phyloP scores from a whole-genome alignment of 164 flowering plant genomes.

The Santalum album region DNA sequence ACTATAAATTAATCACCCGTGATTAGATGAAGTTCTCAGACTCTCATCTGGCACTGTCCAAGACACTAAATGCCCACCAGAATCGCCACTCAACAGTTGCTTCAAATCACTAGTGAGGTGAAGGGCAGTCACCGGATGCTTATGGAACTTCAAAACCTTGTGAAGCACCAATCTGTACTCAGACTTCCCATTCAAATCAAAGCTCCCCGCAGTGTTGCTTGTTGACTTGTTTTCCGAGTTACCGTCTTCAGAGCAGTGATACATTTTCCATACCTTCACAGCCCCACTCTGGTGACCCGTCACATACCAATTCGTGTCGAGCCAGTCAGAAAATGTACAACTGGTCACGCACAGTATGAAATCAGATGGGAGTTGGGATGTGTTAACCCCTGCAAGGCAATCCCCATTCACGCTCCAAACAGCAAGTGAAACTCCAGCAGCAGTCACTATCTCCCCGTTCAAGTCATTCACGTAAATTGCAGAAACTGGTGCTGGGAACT shows the following conservation, averaged over 20 bases:
- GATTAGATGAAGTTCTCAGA: conserved; percentile 43
- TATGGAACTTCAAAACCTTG: conserved; percentile 81
- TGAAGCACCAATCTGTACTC: conserved; percentile 80
- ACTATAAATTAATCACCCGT: conserved; percentile 28
- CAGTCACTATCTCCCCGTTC: conserved; percentile 86
- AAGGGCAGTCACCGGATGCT: conserved; percentile 81
- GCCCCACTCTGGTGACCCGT: conserved; percentile 99
- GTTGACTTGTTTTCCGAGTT: conserved; percentile 30
- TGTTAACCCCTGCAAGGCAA: conserved; percentile 77
- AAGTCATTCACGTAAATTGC: conserved; percentile 83
- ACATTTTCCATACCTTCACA: conserved; percentile 91
- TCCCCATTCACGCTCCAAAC: conserved; percentile 96
- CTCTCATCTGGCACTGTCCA: conserved; percentile 87
- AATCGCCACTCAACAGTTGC: conserved; percentile 92
- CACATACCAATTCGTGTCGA: conserved; percentile 78
- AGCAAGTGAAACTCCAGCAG: conserved; percentile 85
- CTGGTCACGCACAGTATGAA: conserved; percentile 73
- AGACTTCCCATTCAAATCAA: conserved; percentile 30
- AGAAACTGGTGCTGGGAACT: conserved; percentile 88
- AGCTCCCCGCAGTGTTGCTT: conserved; percentile 27
- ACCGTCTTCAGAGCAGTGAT: conserved; percentile 54
- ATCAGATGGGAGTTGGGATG: conserved; percentile 95
- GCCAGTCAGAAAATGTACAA: conserved; percentile 80
- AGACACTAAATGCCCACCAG: conserved; percentile 71
- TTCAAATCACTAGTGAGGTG: conserved; percentile 67